Evolutionary conservation across 495 filamentous ascomycete species (phyloP).

Genomic region (Penicillium alfredii): DNA sequence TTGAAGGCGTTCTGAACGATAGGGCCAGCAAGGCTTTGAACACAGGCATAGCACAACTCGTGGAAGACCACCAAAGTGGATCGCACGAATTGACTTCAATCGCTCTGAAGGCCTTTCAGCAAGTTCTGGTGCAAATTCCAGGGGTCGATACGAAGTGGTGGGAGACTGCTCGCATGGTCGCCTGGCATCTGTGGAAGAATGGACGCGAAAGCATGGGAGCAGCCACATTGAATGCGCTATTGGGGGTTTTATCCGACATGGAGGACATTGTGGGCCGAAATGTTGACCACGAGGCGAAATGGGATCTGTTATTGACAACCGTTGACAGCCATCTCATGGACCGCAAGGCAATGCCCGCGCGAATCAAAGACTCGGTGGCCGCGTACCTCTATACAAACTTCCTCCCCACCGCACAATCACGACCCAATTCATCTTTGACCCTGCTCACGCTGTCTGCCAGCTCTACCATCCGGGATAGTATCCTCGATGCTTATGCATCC

Average conservation of each 20-base stretch:
- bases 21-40: conserved; percentile 38
- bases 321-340: conserved; percentile 28
- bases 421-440: conserved; percentile 22
- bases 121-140: conserved; percentile 29
- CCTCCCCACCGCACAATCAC: conserved; percentile 11
- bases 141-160: conserved; percentile 40
- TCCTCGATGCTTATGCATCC: conserved; percentile 25
- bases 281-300: conserved; percentile 18
- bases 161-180: conserved; percentile 47
- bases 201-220: conserved; percentile 59
- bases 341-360: conserved; percentile 18
- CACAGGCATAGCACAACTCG: conserved; percentile 40
- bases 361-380: conserved; percentile 30
- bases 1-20: conserved; percentile 41
- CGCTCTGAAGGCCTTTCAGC: conserved; percentile 43
- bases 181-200: conserved; percentile 60
- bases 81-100: conserved; percentile 48
- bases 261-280: conserved; percentile 15
- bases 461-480: conserved; percentile 50
- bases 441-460: conserved; percentile 56
- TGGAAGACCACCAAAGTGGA: conserved; percentile 50
- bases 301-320: conserved; percentile 19
- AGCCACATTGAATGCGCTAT: conserved; percentile 47
- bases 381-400: conserved; percentile 31
- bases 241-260: conserved; percentile 40